These are phyloP conservation scores for Aureobasidium pullulans DNA, from an alignment of 2,329 filamentous ascomycete species.

Conservation along the genomic window DNA sequence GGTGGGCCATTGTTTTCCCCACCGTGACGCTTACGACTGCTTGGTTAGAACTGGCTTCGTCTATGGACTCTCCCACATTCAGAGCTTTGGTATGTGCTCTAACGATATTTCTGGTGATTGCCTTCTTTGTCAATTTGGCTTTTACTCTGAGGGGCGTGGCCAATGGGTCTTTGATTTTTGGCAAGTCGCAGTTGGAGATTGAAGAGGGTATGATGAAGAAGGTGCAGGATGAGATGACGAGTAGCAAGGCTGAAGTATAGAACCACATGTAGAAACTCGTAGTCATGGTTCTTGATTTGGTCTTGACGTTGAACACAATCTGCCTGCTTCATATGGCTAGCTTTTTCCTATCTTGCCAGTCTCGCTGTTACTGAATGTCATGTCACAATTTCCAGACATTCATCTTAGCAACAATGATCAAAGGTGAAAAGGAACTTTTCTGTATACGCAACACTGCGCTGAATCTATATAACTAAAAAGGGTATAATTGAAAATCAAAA, in stretches of 20 bases:
- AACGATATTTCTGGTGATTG: constrained; percentile 12
- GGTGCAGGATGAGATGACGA: constrained; percentile 2
- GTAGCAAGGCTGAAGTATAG: background rate
- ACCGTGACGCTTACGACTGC: constrained; percentile 15
- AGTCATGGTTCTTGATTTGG: no score
- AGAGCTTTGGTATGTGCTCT: constrained; percentile 10
- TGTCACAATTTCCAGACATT: no score
- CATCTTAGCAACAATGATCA: no score
- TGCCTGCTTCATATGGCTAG: no score
- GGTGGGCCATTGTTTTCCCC: constrained; percentile 17
- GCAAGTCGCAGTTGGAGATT: constrained; percentile 10
- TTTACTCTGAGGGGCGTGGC: constrained; percentile 13
- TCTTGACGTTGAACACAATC: no score
- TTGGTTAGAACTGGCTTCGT: constrained; percentile 11
- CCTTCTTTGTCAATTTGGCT: constrained; percentile 12
- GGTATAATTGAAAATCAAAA: no score
- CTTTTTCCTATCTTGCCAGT: no score
- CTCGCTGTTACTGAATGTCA: no score
- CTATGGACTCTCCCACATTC: constrained; percentile 17
- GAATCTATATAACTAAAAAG: no score
- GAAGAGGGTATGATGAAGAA: constrained; percentile 14
- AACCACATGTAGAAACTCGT: no score
- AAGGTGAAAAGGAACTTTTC: no score
- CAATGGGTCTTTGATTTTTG: constrained; percentile 15
- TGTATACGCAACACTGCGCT: no score